Evolutionary conservation across 1,139 yeast species (phyloP).

Genomic region (Kazachstania sp.): DNA sequence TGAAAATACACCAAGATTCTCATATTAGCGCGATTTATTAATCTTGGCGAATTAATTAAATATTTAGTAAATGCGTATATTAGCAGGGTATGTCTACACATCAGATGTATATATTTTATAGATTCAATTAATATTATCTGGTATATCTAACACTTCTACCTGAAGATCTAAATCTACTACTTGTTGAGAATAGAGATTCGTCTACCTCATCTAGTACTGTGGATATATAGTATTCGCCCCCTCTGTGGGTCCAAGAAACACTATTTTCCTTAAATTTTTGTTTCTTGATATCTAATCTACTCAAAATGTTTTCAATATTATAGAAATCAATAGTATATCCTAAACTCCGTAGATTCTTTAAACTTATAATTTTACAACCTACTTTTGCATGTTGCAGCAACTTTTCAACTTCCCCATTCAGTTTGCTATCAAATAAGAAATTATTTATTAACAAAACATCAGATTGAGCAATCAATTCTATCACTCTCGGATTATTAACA

Average conservation of each 20-base stretch:
- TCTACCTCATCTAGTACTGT: constrained; percentile 48
- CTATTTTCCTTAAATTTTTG: constrained; percentile 59
- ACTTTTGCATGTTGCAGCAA: constrained; percentile 55
- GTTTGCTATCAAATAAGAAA: constrained; percentile 66
- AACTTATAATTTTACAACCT: constrained; percentile 72
- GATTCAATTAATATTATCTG: constrained; percentile 10
- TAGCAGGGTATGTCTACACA: neutral
- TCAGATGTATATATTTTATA: neutral
- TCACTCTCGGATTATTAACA: constrained; percentile 53
- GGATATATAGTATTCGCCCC: constrained; percentile 64
- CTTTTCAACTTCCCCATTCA: constrained; percentile 61
- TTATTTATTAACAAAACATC: constrained; percentile 75
- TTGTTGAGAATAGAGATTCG: constrained; percentile 33
- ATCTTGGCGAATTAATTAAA: too few relatives aligned
- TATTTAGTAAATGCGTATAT: too few relatives aligned
- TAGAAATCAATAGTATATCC: constrained; percentile 47
- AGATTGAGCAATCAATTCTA: constrained; percentile 46
- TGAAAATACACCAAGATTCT: too few relatives aligned
- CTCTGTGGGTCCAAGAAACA: constrained; percentile 87
- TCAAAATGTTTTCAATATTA: constrained; percentile 52
- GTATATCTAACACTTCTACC: constrained; percentile 22
- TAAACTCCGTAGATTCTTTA: constrained; percentile 53
- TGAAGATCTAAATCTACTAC: constrained; percentile 19
- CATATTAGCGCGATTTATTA: too few relatives aligned
- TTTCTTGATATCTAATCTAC: constrained; percentile 55